Conservation (phyloP, 306 rosid genomes). For the Sesbania bispinosa region DNA sequence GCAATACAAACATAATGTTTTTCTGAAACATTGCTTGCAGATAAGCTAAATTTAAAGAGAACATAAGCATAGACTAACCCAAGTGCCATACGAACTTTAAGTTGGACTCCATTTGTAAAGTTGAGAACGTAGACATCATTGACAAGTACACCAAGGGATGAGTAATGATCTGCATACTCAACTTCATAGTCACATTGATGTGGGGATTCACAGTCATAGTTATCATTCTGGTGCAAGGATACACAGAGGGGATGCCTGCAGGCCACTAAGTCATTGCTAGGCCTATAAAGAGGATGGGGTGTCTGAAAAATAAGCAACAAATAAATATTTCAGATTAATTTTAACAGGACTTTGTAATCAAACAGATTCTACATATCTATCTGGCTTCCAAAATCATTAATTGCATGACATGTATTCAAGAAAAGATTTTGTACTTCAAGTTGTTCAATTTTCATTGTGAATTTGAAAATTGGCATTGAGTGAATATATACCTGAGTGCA, state of each 20-base stretch:
- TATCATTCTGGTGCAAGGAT: slow-evolving; percentile 45
- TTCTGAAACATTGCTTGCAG: background rate
- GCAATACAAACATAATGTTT: no score
- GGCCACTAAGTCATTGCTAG: slow-evolving; percentile 65
- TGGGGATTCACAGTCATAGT: slow-evolving; percentile 51
- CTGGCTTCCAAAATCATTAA: background rate
- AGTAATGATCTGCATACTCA: slow-evolving; percentile 83
- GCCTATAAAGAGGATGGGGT: slow-evolving; percentile 78
- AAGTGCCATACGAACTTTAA: slow-evolving; percentile 62
- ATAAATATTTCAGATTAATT: background rate
- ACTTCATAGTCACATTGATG: slow-evolving; percentile 87
- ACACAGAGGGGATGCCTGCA: slow-evolving; percentile 66
- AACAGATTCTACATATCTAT: background rate
- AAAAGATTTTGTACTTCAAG: background rate
- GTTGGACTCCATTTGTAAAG: slow-evolving; percentile 60
- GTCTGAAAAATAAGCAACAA: slow-evolving; percentile 51
- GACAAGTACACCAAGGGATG: slow-evolving; percentile 85
- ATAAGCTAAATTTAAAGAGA: background rate
- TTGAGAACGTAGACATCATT: slow-evolving; percentile 66
- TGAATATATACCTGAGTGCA: slow-evolving; percentile 62
- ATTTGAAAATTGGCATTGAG: background rate
- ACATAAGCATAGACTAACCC: slow-evolving; percentile 50
- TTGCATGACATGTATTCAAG: no score
- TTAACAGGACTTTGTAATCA: background rate
- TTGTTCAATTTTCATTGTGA: background rate